A percentile compares a stretch with the other conserved stretches of the same genome.
Evolutionary conservation across 371 early-diverging fungal species (phyloP).

Genomic region (Mortierella sp.): DNA sequence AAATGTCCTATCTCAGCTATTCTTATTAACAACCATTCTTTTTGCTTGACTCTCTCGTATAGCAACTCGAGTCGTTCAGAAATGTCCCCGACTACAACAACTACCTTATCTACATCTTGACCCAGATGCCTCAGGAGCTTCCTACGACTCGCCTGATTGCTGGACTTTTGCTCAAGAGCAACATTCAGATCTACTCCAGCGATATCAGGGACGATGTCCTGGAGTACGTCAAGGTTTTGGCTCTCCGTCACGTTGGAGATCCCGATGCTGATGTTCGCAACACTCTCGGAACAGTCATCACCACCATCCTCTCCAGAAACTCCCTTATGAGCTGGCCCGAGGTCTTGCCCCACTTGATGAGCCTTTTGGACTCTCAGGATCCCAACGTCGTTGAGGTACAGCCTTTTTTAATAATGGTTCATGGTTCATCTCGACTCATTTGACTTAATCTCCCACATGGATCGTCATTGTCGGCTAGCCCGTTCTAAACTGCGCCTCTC

Average conservation of each 20-base stretch:
- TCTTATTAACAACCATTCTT: not conserved
- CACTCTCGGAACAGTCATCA: conserved; percentile 88
- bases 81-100: conserved; percentile 90
- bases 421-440: not conserved
- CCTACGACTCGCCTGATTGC: conserved; percentile 84
- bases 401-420: conserved; percentile 4
- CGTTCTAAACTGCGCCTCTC: conserved; percentile 2
- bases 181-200: conserved; percentile 73
- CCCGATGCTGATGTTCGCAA: conserved; percentile 71
- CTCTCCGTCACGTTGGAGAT: conserved; percentile 84
- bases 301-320: conserved; percentile 82
- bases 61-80: conserved; percentile 89
- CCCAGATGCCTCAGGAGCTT: conserved; percentile 76
- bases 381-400: conserved; percentile 82
- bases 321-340: conserved; percentile 86
- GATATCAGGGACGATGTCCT: conserved; percentile 76
- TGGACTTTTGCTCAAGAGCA: conserved; percentile 92
- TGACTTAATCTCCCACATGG: not conserved
- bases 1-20: too few relatives aligned
- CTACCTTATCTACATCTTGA: conserved; percentile 90
- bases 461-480: not conserved
- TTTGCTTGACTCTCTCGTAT: conserved; percentile 21
- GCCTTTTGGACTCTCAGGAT: conserved; percentile 78
- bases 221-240: conserved; percentile 80
- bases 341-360: conserved; percentile 81